A percentile compares a stretch with the other conserved stretches of the same genome.
phyloP scores from a whole-genome alignment of 306 rosid genomes.

The Sphenostylis stenocarpa region DNA sequence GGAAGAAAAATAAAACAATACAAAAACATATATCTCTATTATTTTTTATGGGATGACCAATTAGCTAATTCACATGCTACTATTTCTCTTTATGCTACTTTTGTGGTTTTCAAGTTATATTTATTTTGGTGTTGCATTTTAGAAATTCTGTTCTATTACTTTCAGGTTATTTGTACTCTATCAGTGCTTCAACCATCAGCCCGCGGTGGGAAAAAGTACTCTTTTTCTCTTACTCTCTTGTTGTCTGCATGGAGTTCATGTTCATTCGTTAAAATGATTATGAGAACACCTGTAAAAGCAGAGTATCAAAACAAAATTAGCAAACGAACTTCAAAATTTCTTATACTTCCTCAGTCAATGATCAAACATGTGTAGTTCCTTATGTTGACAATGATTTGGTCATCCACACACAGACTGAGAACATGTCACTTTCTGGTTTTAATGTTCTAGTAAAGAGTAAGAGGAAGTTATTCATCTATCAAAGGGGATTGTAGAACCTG shows the following conservation, averaged over 20 bases:
- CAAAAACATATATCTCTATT: background rate
- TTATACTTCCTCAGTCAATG: background rate
- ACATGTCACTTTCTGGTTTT: background rate
- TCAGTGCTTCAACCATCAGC: conserved; percentile 90
- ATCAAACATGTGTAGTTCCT: background rate
- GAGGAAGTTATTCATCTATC: background rate
- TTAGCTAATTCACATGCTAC: conserved; percentile 21
- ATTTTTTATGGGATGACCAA: conserved; percentile 23
- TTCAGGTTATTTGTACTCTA: conserved; percentile 83
- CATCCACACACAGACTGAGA: background rate
- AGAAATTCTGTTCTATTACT: conserved; percentile 15
- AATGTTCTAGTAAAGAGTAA: background rate
- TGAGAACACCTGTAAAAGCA: background rate
- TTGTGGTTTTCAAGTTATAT: background rate
- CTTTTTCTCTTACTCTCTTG: conserved; percentile 38
- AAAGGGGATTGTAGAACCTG: background rate
- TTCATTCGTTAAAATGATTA: background rate
- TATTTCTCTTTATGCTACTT: background rate
- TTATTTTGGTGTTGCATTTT: conserved; percentile 11
- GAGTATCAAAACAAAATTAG: background rate
- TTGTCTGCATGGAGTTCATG: background rate
- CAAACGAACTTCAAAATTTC: background rate
- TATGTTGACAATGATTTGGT: background rate
- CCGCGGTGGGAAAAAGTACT: conserved; percentile 69
- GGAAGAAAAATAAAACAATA: background rate